A percentile compares a stretch with the other conserved stretches of the same genome.
Conservation (phyloP, 768 basidiomycete genomes). For the Tylopilus rubrobrunneus region DNA sequence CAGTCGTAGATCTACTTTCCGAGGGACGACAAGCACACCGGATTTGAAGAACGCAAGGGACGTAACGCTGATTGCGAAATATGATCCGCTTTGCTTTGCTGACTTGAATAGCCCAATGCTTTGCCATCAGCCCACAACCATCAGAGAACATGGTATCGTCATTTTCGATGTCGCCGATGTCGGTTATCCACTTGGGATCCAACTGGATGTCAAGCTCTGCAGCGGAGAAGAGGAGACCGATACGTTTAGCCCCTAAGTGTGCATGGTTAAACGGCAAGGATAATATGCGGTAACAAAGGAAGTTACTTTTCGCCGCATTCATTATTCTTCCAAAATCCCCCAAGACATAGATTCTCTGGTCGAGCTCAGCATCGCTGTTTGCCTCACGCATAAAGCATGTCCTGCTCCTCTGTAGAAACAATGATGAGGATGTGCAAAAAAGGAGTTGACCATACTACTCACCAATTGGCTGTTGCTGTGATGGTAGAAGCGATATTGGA, state of each 20-base stretch:
- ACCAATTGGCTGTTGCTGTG: constrained; percentile 72
- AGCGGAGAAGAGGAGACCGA: constrained; percentile 63
- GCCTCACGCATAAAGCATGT: constrained; percentile 63
- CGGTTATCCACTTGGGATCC: constrained; percentile 44
- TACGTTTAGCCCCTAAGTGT: constrained; percentile 60
- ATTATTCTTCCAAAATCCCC: constrained; percentile 60
- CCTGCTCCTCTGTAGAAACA: constrained; percentile 44
- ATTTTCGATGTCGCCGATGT: constrained; percentile 57
- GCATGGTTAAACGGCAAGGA: not conserved
- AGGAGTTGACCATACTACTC: constrained; percentile 10
- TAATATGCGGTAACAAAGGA: constrained; percentile 1
- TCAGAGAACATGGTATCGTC: constrained; percentile 63
- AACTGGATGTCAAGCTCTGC: constrained; percentile 56
- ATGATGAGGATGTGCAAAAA: not conserved
- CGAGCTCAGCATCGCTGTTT: constrained; percentile 51
- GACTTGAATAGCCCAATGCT: constrained; percentile 46
- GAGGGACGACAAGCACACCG: constrained; percentile 34
- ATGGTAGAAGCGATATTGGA: constrained; percentile 65
- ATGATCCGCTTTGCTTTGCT: constrained; percentile 52
- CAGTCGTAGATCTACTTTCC: not conserved
- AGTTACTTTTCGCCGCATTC: constrained; percentile 58
- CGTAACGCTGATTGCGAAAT: constrained; percentile 53
- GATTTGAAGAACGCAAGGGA: constrained; percentile 61
- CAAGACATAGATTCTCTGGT: constrained; percentile 50
- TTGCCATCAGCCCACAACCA: constrained; percentile 64